phyloP scores from a whole-genome alignment of 73 alveolate genomes.

The Stentor roeselii region DNA sequence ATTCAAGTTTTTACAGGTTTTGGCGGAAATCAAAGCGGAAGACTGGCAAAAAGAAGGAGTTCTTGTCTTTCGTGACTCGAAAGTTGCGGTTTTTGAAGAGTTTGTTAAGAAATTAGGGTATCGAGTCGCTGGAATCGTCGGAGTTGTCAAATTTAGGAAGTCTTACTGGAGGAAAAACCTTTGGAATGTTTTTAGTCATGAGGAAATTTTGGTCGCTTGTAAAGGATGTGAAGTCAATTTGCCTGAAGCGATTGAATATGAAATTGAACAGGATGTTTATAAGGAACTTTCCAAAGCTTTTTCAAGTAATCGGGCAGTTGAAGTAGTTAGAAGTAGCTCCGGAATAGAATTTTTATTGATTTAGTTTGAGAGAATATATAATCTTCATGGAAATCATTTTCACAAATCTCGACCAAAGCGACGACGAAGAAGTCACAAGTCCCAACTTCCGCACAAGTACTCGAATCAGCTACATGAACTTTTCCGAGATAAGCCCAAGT shows the following conservation, averaged over 20 bases:
- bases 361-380: too few species aligned
- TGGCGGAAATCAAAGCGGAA: background rate
- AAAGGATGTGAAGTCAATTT: background rate
- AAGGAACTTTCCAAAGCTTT: background rate
- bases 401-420: too few species aligned
- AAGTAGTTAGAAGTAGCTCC: background rate
- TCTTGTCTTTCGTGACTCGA: background rate
- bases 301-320: background rate
- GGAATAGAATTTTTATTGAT: too few species aligned
- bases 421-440: too few species aligned
- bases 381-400: too few species aligned
- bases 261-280: background rate
- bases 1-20: too few species aligned
- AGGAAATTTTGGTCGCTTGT: background rate
- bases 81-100: background rate
- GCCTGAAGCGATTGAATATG: background rate
- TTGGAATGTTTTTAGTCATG: background rate
- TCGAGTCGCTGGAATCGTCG: background rate
- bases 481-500: too few species aligned
- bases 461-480: too few species aligned
- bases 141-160: background rate
- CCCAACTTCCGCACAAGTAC: too few species aligned
- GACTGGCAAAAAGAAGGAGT: slow-evolving; percentile 1
- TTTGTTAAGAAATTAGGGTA: background rate
- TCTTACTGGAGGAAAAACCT: background rate